Evolutionary conservation across 305 asterid genomes (phyloP).

Genomic region (Ilex paraguariensis): DNA sequence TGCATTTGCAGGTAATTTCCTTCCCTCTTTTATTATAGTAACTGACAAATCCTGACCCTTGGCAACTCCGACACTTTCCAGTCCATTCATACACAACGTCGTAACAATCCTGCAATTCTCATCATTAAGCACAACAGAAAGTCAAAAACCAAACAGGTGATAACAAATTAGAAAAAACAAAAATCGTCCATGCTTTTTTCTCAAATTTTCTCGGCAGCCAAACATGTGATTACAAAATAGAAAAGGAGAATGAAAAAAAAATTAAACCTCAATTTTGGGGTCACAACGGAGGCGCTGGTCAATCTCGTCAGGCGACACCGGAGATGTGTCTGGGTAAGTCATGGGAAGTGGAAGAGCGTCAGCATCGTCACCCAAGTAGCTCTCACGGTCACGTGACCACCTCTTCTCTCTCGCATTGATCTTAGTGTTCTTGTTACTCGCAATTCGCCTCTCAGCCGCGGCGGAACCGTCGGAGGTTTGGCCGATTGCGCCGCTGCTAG

Average conservation of each 20-base stretch:
- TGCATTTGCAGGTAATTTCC: constrained; percentile 86
- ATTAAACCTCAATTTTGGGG: constrained; percentile 43
- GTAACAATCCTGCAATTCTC: constrained; percentile 64
- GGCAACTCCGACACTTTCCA: constrained; percentile 92
- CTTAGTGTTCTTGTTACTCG: constrained; percentile 26
- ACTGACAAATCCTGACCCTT: constrained; percentile 84
- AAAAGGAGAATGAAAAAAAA: too few species aligned
- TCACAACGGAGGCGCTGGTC: constrained; percentile 67
- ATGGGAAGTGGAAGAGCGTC: constrained; percentile 81
- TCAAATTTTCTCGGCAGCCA: too few species aligned
- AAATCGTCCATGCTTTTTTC: too few species aligned
- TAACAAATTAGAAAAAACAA: not conserved
- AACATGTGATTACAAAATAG: too few species aligned
- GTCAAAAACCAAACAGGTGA: not conserved
- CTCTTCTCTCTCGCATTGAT: constrained; percentile 56
- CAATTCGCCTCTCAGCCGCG: constrained; percentile 13
- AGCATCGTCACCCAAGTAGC: constrained; percentile 49
- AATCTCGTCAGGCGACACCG: constrained; percentile 60
- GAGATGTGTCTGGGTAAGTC: constrained; percentile 64
- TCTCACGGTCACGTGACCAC: constrained; percentile 78
- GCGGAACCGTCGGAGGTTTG: constrained; percentile 21
- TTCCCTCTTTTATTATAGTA: constrained; percentile 79
- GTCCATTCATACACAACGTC: constrained; percentile 95
- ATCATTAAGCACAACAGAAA: not conserved
- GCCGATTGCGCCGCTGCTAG: constrained; percentile 27